Evolutionary conservation across 352 stramenopile genomes (phyloP), one percentile per base, ranked within the genome.

Genomic region (Pythium brachiatum): DNA sequence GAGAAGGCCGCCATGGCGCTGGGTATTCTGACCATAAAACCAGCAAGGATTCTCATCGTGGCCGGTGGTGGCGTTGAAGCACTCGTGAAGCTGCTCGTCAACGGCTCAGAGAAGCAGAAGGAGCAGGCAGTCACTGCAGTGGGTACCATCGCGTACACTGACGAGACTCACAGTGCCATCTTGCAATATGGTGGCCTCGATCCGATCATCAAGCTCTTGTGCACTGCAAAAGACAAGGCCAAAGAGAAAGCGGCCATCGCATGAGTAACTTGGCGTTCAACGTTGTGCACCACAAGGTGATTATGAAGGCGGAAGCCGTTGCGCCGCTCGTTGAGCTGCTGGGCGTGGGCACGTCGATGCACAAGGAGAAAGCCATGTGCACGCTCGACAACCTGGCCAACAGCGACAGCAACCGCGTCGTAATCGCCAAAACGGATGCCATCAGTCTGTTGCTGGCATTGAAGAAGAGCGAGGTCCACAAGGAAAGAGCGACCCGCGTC

Each of bases 361-460:
- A 55, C 16, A 23, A 26, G 15, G 26, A 36, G 27, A 55, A 55
- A 55, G 48, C 48, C 21, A 31, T n/a, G 44, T 52, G 44, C 15
- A 20, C 23, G 23, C 5, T 52, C 15, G 44, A 32, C 23, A 31
- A 31, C 8, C 44, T 52, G 0, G 44, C 21, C 9, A 27, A 52
- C 23, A 31, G 44, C 23, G 44, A 52, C 39, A 23, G 39, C 39
- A 47, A 47, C 18, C 39, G 39, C 39, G 1, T 47, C 3, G 0
- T 25, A 1, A 47, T 47, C 5, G n/a, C 18, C n/a, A 47, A 47
- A 13, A 13, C 39, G n/a, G 39, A 23, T 2, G 39, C 39, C 18
- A 25, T 47, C 7, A 6, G 12, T 7, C 39, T 47, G 15, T 2
- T 47, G 3, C 1, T 47, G 18, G 39, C 39, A 2, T 47, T 47